These are phyloP conservation scores for Candida mattraensis DNA, from an alignment of 805 yeast genomes.

Conservation along the genomic window DNA sequence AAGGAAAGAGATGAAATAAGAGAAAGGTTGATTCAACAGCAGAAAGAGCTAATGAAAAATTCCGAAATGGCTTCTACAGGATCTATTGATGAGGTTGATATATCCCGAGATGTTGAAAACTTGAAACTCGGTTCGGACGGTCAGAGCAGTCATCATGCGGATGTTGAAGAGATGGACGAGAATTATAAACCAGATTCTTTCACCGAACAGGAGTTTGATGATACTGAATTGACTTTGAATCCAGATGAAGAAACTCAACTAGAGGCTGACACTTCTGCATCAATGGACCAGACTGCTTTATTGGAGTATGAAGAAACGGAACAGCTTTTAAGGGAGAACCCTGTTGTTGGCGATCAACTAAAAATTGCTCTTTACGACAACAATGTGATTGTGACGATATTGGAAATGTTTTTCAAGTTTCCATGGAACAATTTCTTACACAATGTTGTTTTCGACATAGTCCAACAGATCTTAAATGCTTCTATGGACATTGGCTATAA, in stretches of 20 bases:
- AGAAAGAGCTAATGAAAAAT: constrained; percentile 25
- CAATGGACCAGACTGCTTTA: constrained; percentile 21
- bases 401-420: constrained; percentile 67
- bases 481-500: constrained; percentile 78
- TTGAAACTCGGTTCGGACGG: constrained; percentile 26
- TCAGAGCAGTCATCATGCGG: constrained; percentile 6
- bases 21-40: constrained; percentile 43
- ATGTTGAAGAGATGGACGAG: constrained; percentile 7
- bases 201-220: constrained; percentile 26
- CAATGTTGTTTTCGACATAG: constrained; percentile 93
- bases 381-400: constrained; percentile 63
- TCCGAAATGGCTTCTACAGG: constrained; percentile 29
- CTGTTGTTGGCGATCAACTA: constrained; percentile 77
- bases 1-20: constrained; percentile 68
- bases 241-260: constrained; percentile 29
- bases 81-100: constrained; percentile 34
- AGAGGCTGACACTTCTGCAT: constrained; percentile 31
- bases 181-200: constrained; percentile 7
- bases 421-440: constrained; percentile 98
- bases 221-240: constrained; percentile 22
- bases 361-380: constrained; percentile 81
- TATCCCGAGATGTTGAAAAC: constrained; percentile 34
- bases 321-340: constrained; percentile 46
- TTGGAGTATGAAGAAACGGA: constrained; percentile 25
- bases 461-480: constrained; percentile 93